phyloP scores from a whole-genome alignment of 2,329 filamentous ascomycete species.

The Metarhizium guizhouense region DNA sequence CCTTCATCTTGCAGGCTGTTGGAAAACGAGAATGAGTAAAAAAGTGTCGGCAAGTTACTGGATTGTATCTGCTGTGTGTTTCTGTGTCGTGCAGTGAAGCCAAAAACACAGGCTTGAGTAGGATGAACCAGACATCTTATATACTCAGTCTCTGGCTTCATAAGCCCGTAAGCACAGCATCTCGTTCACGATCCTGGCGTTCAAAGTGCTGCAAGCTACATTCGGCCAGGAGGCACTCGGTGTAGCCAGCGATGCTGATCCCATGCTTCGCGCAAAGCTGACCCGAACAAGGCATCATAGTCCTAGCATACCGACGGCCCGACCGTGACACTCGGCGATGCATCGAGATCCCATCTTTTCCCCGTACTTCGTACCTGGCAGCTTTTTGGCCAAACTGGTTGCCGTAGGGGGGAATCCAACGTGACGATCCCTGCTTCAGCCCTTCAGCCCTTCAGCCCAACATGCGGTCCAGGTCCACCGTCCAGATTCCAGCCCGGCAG shows the following conservation, averaged over 20 bases:
- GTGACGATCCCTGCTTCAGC: neutral
- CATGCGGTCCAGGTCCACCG: neutral
- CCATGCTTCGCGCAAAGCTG: no score
- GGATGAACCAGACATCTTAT: neutral
- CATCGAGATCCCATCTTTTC: no score
- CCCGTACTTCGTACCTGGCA: neutral
- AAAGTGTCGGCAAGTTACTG: neutral
- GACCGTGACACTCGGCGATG: no score
- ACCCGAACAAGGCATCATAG: no score
- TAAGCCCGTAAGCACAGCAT: no score
- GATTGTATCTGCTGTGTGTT: neutral
- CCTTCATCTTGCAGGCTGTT: constrained; percentile 5
- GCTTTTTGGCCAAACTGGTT: no score
- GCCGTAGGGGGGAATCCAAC: neutral
- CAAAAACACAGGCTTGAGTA: neutral
- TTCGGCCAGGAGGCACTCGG: no score
- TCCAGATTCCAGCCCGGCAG: neutral
- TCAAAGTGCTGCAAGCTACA: no score
- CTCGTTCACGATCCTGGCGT: no score
- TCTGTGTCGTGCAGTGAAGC: neutral
- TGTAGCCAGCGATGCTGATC: no score
- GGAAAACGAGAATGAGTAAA: neutral
- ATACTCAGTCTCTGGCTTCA: neutral
- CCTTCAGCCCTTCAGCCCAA: neutral
- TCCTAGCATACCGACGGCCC: no score